Percentiles rank a stretch among this genome's conserved stretches.
Conservation (phyloP, 1,139 yeast species). For the Kluyveromyces sp. region DNA sequence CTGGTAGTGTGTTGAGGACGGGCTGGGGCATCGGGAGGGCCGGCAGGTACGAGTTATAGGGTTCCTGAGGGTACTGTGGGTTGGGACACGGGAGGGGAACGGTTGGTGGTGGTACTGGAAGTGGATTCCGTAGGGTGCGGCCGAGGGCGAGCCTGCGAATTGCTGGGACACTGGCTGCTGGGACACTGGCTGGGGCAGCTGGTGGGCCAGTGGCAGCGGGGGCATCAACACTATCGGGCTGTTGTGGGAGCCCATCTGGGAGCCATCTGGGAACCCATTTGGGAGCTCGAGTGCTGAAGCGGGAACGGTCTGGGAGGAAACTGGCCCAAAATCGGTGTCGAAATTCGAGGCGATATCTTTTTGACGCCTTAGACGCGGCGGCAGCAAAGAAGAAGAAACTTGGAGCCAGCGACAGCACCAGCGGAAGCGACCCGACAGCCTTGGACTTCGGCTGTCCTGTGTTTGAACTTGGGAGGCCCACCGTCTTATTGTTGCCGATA, state of each 20-base stretch:
- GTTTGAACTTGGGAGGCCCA: background rate
- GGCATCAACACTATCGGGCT: background rate
- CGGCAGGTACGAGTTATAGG: background rate
- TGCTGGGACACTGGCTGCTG: background rate
- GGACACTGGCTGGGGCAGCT: background rate
- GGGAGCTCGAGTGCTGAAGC: too few relatives aligned
- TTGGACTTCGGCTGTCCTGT: background rate
- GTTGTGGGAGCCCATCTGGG: background rate
- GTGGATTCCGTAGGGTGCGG: background rate
- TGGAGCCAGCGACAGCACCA: background rate
- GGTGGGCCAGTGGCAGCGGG: background rate
- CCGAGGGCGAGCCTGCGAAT: background rate
- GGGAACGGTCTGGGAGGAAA: too few relatives aligned
- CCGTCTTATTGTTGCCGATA: slow-evolving; percentile 34
- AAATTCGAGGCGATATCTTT: too few relatives aligned
- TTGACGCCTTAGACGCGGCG: too few relatives aligned
- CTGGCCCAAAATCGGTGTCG: too few relatives aligned
- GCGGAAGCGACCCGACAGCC: background rate
- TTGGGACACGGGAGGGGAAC: background rate
- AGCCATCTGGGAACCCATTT: too few relatives aligned
- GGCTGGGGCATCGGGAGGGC: background rate
- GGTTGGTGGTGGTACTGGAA: background rate
- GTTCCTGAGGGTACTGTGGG: background rate
- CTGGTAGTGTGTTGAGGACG: background rate
- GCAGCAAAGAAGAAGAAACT: too few relatives aligned